Percentiles rank a stretch among this genome's conserved stretches.
These are phyloP conservation scores for Hirsutella minnesotensis DNA, from an alignment of 2,329 filamentous ascomycete species.

Conservation along the genomic window DNA sequence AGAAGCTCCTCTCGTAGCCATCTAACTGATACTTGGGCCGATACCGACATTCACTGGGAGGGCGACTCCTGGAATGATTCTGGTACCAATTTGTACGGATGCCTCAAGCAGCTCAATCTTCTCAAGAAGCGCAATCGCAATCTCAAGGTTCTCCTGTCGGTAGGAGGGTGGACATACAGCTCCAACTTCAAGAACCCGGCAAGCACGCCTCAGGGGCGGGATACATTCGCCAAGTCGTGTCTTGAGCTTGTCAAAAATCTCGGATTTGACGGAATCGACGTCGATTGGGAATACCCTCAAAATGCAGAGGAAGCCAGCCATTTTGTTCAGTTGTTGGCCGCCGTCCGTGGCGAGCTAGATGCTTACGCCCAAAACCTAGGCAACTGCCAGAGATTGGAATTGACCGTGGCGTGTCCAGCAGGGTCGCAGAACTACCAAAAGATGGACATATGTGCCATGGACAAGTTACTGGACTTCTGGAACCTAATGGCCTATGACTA, in stretches of 20 bases:
- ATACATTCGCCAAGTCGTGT: constrained; percentile 59
- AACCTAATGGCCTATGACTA: constrained; percentile 86
- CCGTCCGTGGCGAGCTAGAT: constrained; percentile 46
- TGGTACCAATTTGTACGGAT: constrained; percentile 78
- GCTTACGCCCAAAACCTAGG: constrained; percentile 35
- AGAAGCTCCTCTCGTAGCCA: constrained; percentile 17
- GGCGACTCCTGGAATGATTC: constrained; percentile 58
- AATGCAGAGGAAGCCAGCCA: constrained; percentile 40
- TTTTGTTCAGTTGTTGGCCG: constrained; percentile 46
- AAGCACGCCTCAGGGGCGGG: constrained; percentile 56
- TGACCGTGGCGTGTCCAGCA: constrained; percentile 53
- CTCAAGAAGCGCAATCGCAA: constrained; percentile 73
- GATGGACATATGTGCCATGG: constrained; percentile 52
- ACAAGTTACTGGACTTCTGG: constrained; percentile 59
- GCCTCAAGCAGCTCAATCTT: constrained; percentile 77
- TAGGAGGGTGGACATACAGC: constrained; percentile 90
- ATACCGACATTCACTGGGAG: constrained; percentile 63
- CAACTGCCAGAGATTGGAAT: constrained; percentile 42
- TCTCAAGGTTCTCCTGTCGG: constrained; percentile 73
- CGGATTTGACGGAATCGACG: constrained; percentile 63
- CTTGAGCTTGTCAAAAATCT: constrained; percentile 68
- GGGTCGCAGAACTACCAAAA: constrained; percentile 50
- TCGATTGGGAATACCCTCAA: constrained; percentile 59
- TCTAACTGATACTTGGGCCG: constrained; percentile 51
- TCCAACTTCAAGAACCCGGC: constrained; percentile 69